Evolutionary conservation across 441 rosid species (phyloP).

Genomic region (Lepidium campestre): DNA sequence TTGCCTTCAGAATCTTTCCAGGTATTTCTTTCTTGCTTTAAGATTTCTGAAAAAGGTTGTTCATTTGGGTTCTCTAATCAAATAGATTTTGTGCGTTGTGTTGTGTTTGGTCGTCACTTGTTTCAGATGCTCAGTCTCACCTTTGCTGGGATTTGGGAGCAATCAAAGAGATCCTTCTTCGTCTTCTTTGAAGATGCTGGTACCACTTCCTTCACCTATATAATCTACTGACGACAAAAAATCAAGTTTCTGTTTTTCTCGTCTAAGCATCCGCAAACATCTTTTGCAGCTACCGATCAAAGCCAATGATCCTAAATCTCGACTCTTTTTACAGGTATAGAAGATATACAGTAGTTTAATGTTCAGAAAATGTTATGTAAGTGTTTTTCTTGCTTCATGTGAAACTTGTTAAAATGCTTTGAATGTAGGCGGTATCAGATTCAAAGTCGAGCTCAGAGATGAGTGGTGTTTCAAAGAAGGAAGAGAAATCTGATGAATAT

Average conservation of each 20-base stretch:
- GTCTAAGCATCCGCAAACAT: too few species aligned
- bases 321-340: slow-evolving; percentile 45
- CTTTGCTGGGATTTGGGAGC: slow-evolving; percentile 37
- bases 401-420: slow-evolving; percentile 3
- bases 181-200: slow-evolving; percentile 27
- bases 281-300: slow-evolving; percentile 39
- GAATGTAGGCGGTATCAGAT: slow-evolving; percentile 58
- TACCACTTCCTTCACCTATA: not conserved
- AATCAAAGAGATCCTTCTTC: slow-evolving; percentile 32
- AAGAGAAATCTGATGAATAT: slow-evolving; percentile 69
- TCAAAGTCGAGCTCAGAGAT: slow-evolving; percentile 55
- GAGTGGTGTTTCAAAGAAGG: slow-evolving; percentile 43
- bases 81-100: not conserved
- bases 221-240: not conserved
- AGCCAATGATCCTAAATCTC: slow-evolving; percentile 24
- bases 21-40: slow-evolving; percentile 30
- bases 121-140: slow-evolving; percentile 50
- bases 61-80: not conserved
- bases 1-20: slow-evolving; percentile 54
- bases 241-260: not conserved
- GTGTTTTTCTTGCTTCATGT: not conserved
- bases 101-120: not conserved
- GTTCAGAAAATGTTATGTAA: not conserved
- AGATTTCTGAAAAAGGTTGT: not conserved
- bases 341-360: not conserved